Conservation (phyloP, 2,329 filamentous ascomycete species). For the Trichoderma brevicompactum region DNA sequence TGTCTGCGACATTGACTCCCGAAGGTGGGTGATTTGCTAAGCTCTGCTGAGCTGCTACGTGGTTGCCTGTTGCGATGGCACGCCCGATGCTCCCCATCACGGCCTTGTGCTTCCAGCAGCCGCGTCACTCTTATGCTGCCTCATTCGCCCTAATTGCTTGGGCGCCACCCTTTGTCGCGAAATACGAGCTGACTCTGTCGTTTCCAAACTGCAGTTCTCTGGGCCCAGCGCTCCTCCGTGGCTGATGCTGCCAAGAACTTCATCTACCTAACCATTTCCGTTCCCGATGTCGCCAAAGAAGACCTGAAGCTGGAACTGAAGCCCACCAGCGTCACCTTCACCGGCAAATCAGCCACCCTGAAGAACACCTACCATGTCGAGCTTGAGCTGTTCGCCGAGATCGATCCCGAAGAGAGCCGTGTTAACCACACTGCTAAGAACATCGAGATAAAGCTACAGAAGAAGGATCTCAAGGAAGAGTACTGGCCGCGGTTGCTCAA, state of each 20-base stretch:
- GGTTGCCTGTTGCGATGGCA: background rate
- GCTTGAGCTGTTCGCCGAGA: conserved; percentile 87
- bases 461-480: conserved; percentile 94
- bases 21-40: conserved; percentile 41
- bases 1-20: conserved; percentile 43
- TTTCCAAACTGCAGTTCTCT: conserved; percentile 69
- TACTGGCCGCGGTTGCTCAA: conserved; percentile 97
- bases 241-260: conserved; percentile 86
- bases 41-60: conserved; percentile 4
- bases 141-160: background rate
- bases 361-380: conserved; percentile 86
- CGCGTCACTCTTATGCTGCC: background rate
- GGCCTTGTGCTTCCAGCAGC: background rate
- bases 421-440: conserved; percentile 87
- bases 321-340: conserved; percentile 77
- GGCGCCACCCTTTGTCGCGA: background rate
- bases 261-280: conserved; percentile 89
- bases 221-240: conserved; percentile 92
- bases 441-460: conserved; percentile 87
- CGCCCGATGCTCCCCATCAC: background rate
- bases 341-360: conserved; percentile 78
- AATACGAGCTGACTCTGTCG: background rate
- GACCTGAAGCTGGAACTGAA: conserved; percentile 84
- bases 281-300: conserved; percentile 77
- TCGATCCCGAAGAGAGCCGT: conserved; percentile 83